Evolutionary conservation across 2,329 filamentous ascomycete species (phyloP), one percentile per base, ranked within the genome.

Genomic region (Periglandula ipomoeae): DNA sequence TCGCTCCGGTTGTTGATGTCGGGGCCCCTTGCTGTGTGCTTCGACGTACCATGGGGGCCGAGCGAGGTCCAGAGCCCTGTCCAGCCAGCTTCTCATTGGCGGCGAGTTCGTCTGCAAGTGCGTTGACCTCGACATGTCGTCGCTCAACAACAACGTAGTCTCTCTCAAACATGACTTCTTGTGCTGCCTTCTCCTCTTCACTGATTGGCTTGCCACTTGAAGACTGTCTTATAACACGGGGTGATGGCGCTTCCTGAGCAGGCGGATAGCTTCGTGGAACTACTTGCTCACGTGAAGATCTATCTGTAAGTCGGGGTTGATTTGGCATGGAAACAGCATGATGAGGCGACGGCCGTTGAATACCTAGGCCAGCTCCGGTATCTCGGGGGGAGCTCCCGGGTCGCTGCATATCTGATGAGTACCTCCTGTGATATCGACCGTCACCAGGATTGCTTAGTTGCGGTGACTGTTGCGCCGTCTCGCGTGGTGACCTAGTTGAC

Each of bases 121-220:
- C 93, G 64, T 98, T 97, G 45, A 98, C 91, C 65, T 97, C 91
- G 10, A 98, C 90, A 19, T 89, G 86, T 55, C 85, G 83, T 71
- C 96, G 95, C 70, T 98, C 93, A 11, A 98, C 88, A 23, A 97
- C 76, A 19, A 98, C 91, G 59, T 97, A 98, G 56, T 97, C 93
- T 55, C 91, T 82, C 62, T 95, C 90, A 58, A 95, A 86, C 1
- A 87, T 87, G 44, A 94, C 82, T 55, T 97, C 91, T 58, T 95
- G 87, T 3, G 87, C 89, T 3, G 84, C 85, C 61, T 73, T 79
- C 59, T 85, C 83, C 51, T 82, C 81, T 54, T 85, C 84, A 49
- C 76, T 73, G n/a, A 66, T 65, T 35, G 55, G 54, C 11, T 59
- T 57, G 35, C 59, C 61, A 39, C 55, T 59, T 23, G 53, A 51